These are phyloP conservation scores for Trichoderma sp. DNA, from an alignment of 2,329 filamentous ascomycete species.

Conservation along the genomic window DNA sequence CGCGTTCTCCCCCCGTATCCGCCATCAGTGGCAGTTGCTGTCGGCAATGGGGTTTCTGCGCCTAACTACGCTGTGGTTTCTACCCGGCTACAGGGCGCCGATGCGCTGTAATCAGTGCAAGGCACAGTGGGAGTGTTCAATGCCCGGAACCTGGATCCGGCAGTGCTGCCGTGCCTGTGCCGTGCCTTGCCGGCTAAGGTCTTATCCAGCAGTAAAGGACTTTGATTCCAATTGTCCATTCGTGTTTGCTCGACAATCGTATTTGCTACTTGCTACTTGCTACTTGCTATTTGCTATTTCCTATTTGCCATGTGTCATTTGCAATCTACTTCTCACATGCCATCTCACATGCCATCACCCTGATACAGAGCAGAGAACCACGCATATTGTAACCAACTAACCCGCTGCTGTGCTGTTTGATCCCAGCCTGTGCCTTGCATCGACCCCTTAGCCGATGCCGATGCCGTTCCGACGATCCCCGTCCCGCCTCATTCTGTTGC, in stretches of 20 bases:
- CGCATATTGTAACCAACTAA: background rate
- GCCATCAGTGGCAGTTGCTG: conserved; percentile 16
- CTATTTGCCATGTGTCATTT: background rate
- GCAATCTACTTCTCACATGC: background rate
- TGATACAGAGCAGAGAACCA: background rate
- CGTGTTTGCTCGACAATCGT: background rate
- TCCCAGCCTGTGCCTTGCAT: background rate
- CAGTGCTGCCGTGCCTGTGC: background rate
- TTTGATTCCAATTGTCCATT: background rate
- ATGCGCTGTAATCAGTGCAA: too few relatives aligned
- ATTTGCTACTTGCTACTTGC: background rate
- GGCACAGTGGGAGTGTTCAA: too few relatives aligned
- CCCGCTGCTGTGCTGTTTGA: background rate
- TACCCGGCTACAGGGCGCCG: background rate
- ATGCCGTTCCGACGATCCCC: background rate
- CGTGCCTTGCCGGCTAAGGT: background rate
- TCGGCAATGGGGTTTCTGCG: conserved; percentile 18
- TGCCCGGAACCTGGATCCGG: conserved; percentile 1
- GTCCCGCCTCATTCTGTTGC: background rate
- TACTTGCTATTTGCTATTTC: background rate
- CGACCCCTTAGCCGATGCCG: conserved; percentile 9
- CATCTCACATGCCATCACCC: background rate
- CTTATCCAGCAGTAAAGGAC: background rate
- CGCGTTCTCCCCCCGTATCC: conserved; percentile 3
- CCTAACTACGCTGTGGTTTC: background rate